Percentiles rank a stretch among this genome's conserved stretches.
Evolutionary conservation across 1,284 basidiomycete species (phyloP).

Genomic region (Trichosporon faecale): DNA sequence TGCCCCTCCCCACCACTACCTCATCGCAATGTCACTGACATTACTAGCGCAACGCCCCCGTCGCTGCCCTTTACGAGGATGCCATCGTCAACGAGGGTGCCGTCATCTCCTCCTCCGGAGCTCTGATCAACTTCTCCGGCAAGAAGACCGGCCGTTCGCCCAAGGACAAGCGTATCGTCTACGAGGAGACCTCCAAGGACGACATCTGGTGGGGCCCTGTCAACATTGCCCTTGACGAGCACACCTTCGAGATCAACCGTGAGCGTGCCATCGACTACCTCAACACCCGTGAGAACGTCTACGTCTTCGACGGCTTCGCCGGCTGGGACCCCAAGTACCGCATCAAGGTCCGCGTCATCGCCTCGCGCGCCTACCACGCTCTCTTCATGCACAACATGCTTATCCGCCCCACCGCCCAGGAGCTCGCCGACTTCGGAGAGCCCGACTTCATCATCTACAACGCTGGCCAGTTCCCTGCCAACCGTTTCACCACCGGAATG

Average conservation of each 20-base stretch:
- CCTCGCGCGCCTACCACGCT: constrained; percentile 97
- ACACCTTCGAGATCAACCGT: constrained; percentile 99
- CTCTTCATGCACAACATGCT: constrained; percentile 99
- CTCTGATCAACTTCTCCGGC: constrained; percentile 98
- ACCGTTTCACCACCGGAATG: constrained; percentile 99
- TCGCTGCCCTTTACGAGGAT: constrained; percentile 95
- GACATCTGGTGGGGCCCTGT: constrained; percentile 99
- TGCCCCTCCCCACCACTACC: too few species aligned
- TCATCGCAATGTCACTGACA: too few species aligned
- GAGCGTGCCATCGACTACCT: constrained; percentile 99
- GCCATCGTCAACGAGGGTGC: constrained; percentile 97
- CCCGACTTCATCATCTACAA: constrained; percentile 99
- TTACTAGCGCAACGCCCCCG: constrained; percentile 95
- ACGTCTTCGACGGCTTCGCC: constrained; percentile 97
- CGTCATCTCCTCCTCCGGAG: constrained; percentile 92
- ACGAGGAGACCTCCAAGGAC: constrained; percentile 94
- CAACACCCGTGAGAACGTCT: constrained; percentile 98
- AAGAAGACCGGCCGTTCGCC: constrained; percentile 98
- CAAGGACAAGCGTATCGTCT: constrained; percentile 99
- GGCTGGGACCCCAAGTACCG: constrained; percentile 95
- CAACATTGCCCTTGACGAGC: constrained; percentile 96
- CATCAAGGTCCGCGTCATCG: constrained; percentile 99
- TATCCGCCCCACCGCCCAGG: constrained; percentile 92
- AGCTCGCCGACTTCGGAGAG: constrained; percentile 92
- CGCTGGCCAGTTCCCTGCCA: constrained; percentile 99